A percentile compares a stretch with the other conserved stretches of the same genome.
Evolutionary conservation across 2,329 filamentous ascomycete genomes (phyloP).

Genomic region (Fusarium austroafricanum): DNA sequence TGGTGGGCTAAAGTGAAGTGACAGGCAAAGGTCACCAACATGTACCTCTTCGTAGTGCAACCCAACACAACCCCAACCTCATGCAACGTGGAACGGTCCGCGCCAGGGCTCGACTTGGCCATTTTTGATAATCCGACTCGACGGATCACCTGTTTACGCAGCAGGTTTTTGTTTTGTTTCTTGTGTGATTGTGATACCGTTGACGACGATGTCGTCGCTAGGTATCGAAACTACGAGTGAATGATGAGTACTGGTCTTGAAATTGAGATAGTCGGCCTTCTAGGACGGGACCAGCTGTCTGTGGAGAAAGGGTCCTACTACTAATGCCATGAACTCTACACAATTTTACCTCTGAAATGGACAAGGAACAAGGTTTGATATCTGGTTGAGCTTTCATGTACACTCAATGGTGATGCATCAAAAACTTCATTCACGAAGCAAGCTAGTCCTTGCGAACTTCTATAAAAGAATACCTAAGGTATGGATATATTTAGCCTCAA

Average conservation of each 20-base stretch:
- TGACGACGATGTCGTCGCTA: neutral
- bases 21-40: conserved; percentile 5
- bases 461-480: no score
- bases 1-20: conserved; percentile 16
- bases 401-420: conserved; percentile 27
- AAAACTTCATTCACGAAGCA: neutral
- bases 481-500: no score
- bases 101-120: conserved; percentile 23
- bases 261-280: neutral
- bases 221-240: neutral
- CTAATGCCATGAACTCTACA: neutral
- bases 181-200: neutral
- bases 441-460: no score
- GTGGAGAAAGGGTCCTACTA: neutral
- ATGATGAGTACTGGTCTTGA: neutral
- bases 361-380: conserved; percentile 30
- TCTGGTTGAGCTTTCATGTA: conserved; percentile 7
- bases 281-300: neutral
- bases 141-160: neutral
- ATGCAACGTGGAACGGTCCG: conserved; percentile 39
- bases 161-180: neutral
- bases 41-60: conserved; percentile 30
- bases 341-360: neutral
- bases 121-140: neutral
- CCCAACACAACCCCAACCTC: conserved; percentile 21